These are phyloP conservation scores for Triticum timopheevii DNA, from an alignment of 176 grass and related monocot species.

Conservation along the genomic window DNA sequence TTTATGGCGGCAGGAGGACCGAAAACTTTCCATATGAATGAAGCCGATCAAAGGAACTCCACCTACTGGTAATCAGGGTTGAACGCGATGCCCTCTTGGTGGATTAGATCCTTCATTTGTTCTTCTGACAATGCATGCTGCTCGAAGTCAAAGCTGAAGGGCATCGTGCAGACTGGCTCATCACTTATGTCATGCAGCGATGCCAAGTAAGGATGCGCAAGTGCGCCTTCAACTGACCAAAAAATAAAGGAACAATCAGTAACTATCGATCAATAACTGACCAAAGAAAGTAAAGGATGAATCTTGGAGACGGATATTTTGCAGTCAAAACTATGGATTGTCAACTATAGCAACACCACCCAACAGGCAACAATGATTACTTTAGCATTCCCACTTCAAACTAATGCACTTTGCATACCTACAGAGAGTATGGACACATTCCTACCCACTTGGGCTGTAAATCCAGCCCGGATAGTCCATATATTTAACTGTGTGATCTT, in stretches of 20 bases:
- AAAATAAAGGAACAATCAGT: slow-evolving; percentile 9
- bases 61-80: slow-evolving; percentile 75
- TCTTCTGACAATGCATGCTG: slow-evolving; percentile 93
- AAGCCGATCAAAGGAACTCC: slow-evolving; percentile 25
- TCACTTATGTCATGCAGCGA: slow-evolving; percentile 93
- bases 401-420: not conserved
- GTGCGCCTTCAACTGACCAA: slow-evolving; percentile 85
- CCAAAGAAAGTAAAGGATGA: not conserved
- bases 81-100: slow-evolving; percentile 85
- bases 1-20: slow-evolving; percentile 17
- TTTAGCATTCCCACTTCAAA: slow-evolving; percentile 1
- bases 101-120: slow-evolving; percentile 98
- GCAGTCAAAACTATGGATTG: not conserved
- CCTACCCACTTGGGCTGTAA: slow-evolving; percentile 2
- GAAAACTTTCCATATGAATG: slow-evolving; percentile 34
- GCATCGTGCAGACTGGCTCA: slow-evolving; percentile 69
- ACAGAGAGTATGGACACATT: not conserved
- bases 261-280: slow-evolving; percentile 45
- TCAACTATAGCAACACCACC: slow-evolving; percentile 10
- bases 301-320: not conserved
- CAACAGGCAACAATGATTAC: slow-evolving; percentile 1
- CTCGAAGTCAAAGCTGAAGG: slow-evolving; percentile 97
- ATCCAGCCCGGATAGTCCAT: not conserved
- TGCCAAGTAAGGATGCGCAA: slow-evolving; percentile 92
- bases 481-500: not conserved